Conservation (phyloP, 1,139 yeast species). For the Hansenula anomala region DNA sequence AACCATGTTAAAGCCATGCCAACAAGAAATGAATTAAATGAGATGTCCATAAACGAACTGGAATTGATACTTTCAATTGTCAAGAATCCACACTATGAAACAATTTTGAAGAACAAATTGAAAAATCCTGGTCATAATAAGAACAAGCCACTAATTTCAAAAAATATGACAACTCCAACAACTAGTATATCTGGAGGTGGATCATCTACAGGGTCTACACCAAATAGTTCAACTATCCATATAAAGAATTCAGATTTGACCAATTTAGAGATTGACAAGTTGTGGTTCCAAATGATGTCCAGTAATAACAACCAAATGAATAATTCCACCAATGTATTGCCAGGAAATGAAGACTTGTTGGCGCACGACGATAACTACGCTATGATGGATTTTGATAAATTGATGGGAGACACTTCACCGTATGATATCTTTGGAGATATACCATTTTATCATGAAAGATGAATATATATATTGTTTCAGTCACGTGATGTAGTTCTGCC, state of each 20-base stretch:
- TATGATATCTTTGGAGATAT: conserved; percentile 17
- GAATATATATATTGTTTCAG: too few species aligned
- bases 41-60: conserved; percentile 4
- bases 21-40: conserved; percentile 11
- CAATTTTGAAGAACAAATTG: background rate
- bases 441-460: conserved; percentile 8
- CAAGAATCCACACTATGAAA: background rate
- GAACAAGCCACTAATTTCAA: too few species aligned
- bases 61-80: background rate
- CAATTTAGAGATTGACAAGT: conserved; percentile 15
- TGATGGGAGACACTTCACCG: conserved; percentile 13
- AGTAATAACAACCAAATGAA: background rate
- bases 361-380: background rate
- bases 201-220: background rate
- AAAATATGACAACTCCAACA: background rate
- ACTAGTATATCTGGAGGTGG: background rate
- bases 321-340: background rate
- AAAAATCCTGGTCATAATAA: background rate
- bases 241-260: conserved; percentile 14
- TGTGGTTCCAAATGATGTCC: conserved; percentile 21
- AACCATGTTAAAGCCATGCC: conserved; percentile 18
- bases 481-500: too few species aligned
- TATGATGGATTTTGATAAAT: conserved; percentile 10
- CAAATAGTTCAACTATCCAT: conserved; percentile 6
- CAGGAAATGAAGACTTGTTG: background rate